Percentiles rank a stretch among this genome's conserved stretches.
phyloP scores from a whole-genome alignment of 2,329 filamentous ascomycete genomes.

The Biscogniauxia marginata region DNA sequence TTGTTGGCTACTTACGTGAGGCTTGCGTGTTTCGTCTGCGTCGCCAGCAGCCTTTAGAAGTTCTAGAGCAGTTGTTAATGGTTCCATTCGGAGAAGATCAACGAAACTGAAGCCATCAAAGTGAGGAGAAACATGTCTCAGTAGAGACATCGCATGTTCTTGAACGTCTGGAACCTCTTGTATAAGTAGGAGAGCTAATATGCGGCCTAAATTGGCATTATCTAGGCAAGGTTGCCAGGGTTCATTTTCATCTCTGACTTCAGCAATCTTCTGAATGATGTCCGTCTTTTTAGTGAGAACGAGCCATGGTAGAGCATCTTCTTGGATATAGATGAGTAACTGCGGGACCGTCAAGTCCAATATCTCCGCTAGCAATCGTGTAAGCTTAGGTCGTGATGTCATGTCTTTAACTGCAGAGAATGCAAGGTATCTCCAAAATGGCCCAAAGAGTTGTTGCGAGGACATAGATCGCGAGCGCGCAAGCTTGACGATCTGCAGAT shows the following conservation, averaged over 20 bases:
- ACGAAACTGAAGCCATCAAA: slow-evolving; percentile 67
- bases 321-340: slow-evolving; percentile 73
- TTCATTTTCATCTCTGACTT: slow-evolving; percentile 70
- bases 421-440: slow-evolving; percentile 86
- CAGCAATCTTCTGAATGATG: slow-evolving; percentile 76
- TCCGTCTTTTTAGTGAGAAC: slow-evolving; percentile 76
- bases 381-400: slow-evolving; percentile 75
- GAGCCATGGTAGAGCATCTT: slow-evolving; percentile 80
- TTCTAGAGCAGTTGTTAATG: slow-evolving; percentile 74
- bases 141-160: slow-evolving; percentile 63
- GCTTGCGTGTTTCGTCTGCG: slow-evolving; percentile 54
- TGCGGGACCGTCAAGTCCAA: slow-evolving; percentile 72
- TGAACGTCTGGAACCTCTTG: slow-evolving; percentile 60
- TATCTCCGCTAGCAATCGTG: slow-evolving; percentile 76
- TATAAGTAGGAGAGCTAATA: slow-evolving; percentile 57
- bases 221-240: slow-evolving; percentile 56
- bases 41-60: slow-evolving; percentile 79
- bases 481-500: slow-evolving; percentile 60
- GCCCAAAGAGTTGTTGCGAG: slow-evolving; percentile 69
- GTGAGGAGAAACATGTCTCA: slow-evolving; percentile 67
- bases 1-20: slow-evolving; percentile 48
- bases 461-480: slow-evolving; percentile 63
- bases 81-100: slow-evolving; percentile 71
- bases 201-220: slow-evolving; percentile 54
- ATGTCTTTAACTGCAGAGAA: slow-evolving; percentile 82